Percentiles rank a stretch among this genome's conserved stretches.
Evolutionary conservation across 768 basidiomycete species (phyloP).

Genomic region (Mycena galopus): DNA sequence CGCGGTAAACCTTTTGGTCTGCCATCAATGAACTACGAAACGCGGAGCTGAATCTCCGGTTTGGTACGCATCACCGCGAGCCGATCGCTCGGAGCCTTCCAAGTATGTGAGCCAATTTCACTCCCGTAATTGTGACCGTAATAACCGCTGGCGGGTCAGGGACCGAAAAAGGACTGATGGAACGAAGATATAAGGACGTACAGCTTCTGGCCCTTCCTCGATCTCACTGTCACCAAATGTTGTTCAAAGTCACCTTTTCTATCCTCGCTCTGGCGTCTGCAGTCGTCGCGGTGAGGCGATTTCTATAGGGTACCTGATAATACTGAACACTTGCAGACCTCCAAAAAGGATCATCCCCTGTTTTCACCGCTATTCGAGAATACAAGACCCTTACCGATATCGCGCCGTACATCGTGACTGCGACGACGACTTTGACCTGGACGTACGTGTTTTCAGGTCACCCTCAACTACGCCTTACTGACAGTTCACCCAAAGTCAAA

Average conservation of each 20-base stretch:
- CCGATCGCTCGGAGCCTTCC: not conserved
- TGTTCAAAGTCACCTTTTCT: constrained; percentile 12
- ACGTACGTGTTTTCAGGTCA: too few relatives aligned
- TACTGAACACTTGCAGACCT: too few relatives aligned
- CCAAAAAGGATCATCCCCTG: too few relatives aligned
- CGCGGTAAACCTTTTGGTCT: not conserved
- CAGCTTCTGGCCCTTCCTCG: not conserved
- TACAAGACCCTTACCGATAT: too few relatives aligned
- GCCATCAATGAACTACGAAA: not conserved
- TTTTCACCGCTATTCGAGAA: too few relatives aligned
- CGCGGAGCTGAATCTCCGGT: not conserved
- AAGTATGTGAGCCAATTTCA: not conserved
- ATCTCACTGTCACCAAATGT: constrained; percentile 3
- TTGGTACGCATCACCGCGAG: not conserved
- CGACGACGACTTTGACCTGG: too few relatives aligned
- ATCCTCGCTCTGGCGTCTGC: constrained; percentile 24
- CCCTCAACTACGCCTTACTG: too few relatives aligned
- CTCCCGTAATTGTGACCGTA: not conserved
- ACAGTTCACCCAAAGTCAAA: too few relatives aligned
- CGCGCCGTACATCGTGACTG: too few relatives aligned
- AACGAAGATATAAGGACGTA: not conserved
- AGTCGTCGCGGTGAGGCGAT: constrained; percentile 28
- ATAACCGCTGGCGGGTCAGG: too few relatives aligned
- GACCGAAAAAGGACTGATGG: not conserved
- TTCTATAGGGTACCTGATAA: too few relatives aligned